Base-by-base conservation (phyloP, 805 yeast species). In the Sugiyamaella americana region DNA sequence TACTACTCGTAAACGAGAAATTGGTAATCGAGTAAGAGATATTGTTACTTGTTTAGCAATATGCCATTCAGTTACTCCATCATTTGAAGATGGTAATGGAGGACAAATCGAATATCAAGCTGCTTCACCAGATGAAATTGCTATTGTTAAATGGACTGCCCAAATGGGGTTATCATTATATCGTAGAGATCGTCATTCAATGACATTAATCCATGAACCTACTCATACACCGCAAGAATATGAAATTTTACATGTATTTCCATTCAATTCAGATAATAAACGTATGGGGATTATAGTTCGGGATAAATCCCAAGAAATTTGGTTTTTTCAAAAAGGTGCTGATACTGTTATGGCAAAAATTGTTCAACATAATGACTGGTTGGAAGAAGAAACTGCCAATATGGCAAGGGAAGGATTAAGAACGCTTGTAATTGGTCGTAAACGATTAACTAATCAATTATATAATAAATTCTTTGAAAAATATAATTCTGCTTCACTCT, bases 371-470 rank as follows among this genome's bases (percentile, higher is more conserved):
- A 88, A 82, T 61, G 98, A 91, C 62, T 93, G 99, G 99, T 68
- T 93, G 21, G 98, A 94, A 49, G 99, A 93, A 67, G 99, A 93
- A 65, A 87, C 96, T 0, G 82, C 88, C 17, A 93, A 93, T 58
- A 88, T 93, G 97, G 98, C 98, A 1, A 80, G 98, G 51, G 99
- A 93, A 68, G 99, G 99, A 16, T 73, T 93, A 52, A 78, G 99
- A 60, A 93, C 99, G 0, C 74, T 93, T 56, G 98, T 93, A 2
- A 80, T 93, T 54, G 98, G 89, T n/a, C 75, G 95, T 49, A 88
- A 87, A 66, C 80, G 75, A 58, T 65, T 93, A 38, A 69, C 74
- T 4, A 57, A 60, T 8, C 72, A 75, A 43, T 53, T 71, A 1
- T 86, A 78, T 59, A 79, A 79, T 24, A 76, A 76, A 8, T 93